Percentiles rank a stretch among this genome's conserved stretches.
phyloP scores from a whole-genome alignment of 768 basidiomycete genomes.

The Boletus rufocinnamomeus region DNA sequence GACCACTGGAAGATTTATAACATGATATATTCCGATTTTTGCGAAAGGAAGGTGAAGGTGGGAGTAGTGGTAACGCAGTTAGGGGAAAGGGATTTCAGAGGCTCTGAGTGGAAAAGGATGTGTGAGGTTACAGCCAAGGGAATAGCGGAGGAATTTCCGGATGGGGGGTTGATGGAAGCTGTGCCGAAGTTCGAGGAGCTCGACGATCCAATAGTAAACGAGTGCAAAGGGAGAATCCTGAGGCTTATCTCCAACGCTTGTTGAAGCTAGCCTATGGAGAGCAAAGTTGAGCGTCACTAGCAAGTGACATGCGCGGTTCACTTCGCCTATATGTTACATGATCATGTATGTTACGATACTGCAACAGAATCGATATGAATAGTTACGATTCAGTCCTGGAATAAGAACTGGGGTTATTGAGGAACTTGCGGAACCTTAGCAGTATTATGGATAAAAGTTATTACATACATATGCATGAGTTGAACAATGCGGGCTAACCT shows the following conservation, averaged over 20 bases:
- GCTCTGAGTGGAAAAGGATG: conserved; percentile 19
- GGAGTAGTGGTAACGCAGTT: conserved; percentile 23
- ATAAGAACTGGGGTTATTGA: neutral
- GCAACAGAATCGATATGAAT: neutral
- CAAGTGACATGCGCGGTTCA: neutral
- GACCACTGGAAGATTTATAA: conserved; percentile 25
- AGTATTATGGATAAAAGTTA: conserved; percentile 2
- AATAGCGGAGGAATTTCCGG: conserved; percentile 17
- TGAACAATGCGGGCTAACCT: neutral
- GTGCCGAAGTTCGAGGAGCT: conserved; percentile 18
- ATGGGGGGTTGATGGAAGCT: conserved; percentile 17
- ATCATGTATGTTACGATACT: conserved; percentile 1
- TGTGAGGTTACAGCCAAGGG: conserved; percentile 12
- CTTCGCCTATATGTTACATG: conserved; percentile 3
- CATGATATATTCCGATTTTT: conserved; percentile 21
- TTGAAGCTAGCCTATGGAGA: neutral
- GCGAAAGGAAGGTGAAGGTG: conserved; percentile 8
- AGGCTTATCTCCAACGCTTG: conserved; percentile 21
- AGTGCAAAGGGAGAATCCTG: conserved; percentile 26
- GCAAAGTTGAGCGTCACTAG: neutral
- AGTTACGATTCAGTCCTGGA: neutral
- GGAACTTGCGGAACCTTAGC: neutral
- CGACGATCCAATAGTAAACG: conserved; percentile 15
- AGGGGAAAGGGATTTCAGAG: conserved; percentile 7
- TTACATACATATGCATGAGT: conserved; percentile 6